Evolutionary conservation across 164 flowering plant genomes (phyloP).

Genomic region (Sedum album): DNA sequence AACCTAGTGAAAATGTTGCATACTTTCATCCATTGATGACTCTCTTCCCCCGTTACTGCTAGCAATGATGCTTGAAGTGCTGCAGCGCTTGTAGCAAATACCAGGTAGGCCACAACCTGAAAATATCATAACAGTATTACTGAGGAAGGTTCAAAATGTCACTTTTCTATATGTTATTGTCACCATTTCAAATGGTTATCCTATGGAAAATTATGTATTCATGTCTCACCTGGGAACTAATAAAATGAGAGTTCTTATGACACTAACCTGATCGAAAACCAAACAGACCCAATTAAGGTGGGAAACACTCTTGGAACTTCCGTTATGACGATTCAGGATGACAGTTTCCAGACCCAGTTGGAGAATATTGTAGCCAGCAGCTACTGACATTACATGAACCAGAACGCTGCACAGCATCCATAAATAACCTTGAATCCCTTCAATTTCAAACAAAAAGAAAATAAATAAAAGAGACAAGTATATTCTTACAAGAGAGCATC

Average conservation of each 20-base stretch:
- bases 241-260: too few relatives aligned
- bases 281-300: conserved; percentile 36
- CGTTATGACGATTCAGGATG: not conserved
- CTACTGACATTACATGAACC: conserved; percentile 33
- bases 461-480: not conserved
- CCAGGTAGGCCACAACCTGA: conserved; percentile 43
- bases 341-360: conserved; percentile 28
- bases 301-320: conserved; percentile 7
- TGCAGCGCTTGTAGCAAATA: conserved; percentile 33
- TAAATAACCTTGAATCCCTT: too few relatives aligned
- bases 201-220: too few relatives aligned
- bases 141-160: too few relatives aligned
- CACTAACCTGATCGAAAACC: conserved; percentile 59
- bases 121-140: not conserved
- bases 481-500: conserved; percentile 36
- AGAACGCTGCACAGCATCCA: conserved; percentile 21
- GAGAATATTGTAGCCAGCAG: conserved; percentile 50
- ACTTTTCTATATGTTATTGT: too few relatives aligned
- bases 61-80: conserved; percentile 34
- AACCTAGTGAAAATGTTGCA: conserved; percentile 63
- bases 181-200: too few relatives aligned
- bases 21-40: conserved; percentile 59
- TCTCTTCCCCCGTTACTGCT: conserved; percentile 39
- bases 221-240: too few relatives aligned
- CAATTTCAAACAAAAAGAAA: not conserved